Evolutionary conservation across 2,329 filamentous ascomycete species (phyloP).

Genomic region (Rugonectria rugulosa): DNA sequence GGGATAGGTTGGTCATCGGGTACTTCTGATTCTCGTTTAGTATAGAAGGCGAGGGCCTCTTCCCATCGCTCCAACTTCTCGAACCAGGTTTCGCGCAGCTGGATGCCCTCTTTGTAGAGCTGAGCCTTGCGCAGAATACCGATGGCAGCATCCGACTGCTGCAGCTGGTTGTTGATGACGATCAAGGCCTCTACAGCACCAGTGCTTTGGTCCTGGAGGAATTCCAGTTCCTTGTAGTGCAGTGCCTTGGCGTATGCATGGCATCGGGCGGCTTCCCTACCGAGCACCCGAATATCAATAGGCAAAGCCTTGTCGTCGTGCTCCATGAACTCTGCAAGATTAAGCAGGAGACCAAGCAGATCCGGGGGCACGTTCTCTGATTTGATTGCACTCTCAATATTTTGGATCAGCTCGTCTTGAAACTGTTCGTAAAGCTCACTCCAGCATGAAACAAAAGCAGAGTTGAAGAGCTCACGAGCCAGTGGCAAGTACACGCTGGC

Average conservation of each 20-base stretch:
- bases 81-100: slow-evolving; percentile 97
- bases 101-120: slow-evolving; percentile 90
- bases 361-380: slow-evolving; percentile 97
- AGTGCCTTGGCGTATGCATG: slow-evolving; percentile 98
- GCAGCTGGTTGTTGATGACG: slow-evolving; percentile 98
- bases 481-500: slow-evolving; percentile 92
- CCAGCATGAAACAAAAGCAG: slow-evolving; percentile 98
- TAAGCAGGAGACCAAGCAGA: slow-evolving; percentile 90
- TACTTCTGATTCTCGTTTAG: slow-evolving; percentile 80
- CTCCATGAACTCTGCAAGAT: slow-evolving; percentile 99
- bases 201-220: slow-evolving; percentile 95
- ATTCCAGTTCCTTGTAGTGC: slow-evolving; percentile 99
- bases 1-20: slow-evolving; percentile 65
- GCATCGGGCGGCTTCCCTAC: slow-evolving; percentile 93
- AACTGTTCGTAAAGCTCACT: slow-evolving; percentile 97
- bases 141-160: slow-evolving; percentile 98
- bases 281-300: slow-evolving; percentile 94
- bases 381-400: slow-evolving; percentile 94
- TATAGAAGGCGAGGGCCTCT: slow-evolving; percentile 91
- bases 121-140: slow-evolving; percentile 97
- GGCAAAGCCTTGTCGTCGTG: slow-evolving; percentile 98
- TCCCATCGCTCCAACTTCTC: slow-evolving; percentile 99
- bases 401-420: slow-evolving; percentile 93
- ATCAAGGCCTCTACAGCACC: slow-evolving; percentile 96
- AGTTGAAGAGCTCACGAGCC: slow-evolving; percentile 95